These are phyloP conservation scores for Zostera marina DNA, from an alignment of 116 monocot genomes.

Conservation along the genomic window DNA sequence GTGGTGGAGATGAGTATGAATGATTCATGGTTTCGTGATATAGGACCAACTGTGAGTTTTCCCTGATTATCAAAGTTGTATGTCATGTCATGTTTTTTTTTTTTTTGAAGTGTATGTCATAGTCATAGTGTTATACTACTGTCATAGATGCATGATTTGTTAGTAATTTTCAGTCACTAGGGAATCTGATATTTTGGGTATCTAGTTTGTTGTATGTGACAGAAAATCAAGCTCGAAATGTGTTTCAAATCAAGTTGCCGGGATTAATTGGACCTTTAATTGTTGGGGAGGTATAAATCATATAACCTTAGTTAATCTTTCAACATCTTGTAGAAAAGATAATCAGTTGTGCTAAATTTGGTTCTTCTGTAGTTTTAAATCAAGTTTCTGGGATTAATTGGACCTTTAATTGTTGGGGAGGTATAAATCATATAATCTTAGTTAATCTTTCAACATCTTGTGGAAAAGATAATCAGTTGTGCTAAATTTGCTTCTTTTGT, in stretches of 20 bases:
- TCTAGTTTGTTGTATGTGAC: constrained; percentile 53
- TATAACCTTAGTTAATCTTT: no score
- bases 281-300: constrained; percentile 56
- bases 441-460: no score
- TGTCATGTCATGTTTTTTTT: no score
- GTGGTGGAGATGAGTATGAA: constrained; percentile 99
- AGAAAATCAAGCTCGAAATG: constrained; percentile 11
- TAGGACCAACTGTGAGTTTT: constrained; percentile 69
- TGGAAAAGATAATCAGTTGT: background rate
- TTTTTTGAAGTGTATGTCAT: no score
- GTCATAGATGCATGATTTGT: background rate
- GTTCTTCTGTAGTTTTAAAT: no score
- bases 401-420: constrained; percentile 83
- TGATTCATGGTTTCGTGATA: constrained; percentile 98
- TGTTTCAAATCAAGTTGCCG: constrained; percentile 30
- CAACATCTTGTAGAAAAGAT: no score
- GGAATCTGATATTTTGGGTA: constrained; percentile 8
- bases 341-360: no score
- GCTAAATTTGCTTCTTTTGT: background rate
- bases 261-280: constrained; percentile 79
- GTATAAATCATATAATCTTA: constrained; percentile 15
- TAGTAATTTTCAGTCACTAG: background rate
- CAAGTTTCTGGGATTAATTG: constrained; percentile 68
- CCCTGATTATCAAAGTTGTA: background rate
- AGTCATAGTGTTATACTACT: no score